A percentile compares a stretch with the other conserved stretches of the same genome.
phyloP scores from a whole-genome alignment of 805 yeast genomes.

The Saitoella complicata region DNA sequence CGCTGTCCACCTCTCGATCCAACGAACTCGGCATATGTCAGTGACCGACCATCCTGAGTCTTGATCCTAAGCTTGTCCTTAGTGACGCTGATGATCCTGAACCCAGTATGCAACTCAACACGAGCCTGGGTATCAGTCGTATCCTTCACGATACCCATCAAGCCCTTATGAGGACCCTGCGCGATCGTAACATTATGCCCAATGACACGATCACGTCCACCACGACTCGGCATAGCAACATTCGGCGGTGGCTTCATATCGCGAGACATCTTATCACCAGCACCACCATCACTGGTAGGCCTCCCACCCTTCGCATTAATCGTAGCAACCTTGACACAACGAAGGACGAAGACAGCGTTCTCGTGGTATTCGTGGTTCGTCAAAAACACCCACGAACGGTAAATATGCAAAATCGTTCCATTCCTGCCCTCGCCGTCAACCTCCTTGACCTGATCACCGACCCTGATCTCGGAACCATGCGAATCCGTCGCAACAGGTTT shows the following conservation, averaged over 20 bases:
- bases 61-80: constrained; percentile 64
- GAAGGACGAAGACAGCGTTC: constrained; percentile 78
- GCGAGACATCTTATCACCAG: constrained; percentile 20
- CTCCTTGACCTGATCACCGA: constrained; percentile 90
- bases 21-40: constrained; percentile 67
- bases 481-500: constrained; percentile 76
- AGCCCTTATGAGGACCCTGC: constrained; percentile 88
- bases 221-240: constrained; percentile 29
- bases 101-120: constrained; percentile 84
- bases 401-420: constrained; percentile 76
- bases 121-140: constrained; percentile 85
- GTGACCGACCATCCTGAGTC: constrained; percentile 37
- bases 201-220: constrained; percentile 67
- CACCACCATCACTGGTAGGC: constrained; percentile 28
- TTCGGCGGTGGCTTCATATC: constrained; percentile 39
- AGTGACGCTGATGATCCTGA: constrained; percentile 70
- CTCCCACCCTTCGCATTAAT: constrained; percentile 70
- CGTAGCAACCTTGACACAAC: constrained; percentile 60
- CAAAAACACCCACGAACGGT: constrained; percentile 61
- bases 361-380: constrained; percentile 66
- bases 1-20: constrained; percentile 11
- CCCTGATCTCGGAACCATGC: constrained; percentile 66
- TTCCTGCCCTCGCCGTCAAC: constrained; percentile 67
- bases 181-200: constrained; percentile 75
- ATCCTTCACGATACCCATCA: constrained; percentile 83